These are phyloP conservation scores for Heritiera fomes DNA, from an alignment of 345 rosid species.

Conservation along the genomic window DNA sequence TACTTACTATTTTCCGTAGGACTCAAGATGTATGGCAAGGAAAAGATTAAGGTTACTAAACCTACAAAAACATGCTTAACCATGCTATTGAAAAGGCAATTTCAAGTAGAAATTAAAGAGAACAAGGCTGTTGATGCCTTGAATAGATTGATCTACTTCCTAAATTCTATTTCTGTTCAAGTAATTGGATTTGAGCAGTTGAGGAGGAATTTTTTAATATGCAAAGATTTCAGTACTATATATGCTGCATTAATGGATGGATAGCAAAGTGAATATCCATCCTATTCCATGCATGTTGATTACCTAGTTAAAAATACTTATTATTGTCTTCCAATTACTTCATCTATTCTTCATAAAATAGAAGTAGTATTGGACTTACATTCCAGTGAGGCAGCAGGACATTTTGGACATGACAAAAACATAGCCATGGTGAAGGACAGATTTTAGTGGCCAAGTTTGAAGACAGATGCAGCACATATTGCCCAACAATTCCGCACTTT, in stretches of 20 bases:
- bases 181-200: neutral
- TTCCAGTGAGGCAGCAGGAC: neutral
- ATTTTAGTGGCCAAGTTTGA: neutral
- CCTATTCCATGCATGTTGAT: neutral
- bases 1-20: neutral
- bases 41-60: neutral
- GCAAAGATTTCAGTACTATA: neutral
- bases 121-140: neutral
- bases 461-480: neutral
- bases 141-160: slow-evolving; percentile 4
- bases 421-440: neutral
- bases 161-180: neutral
- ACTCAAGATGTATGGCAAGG: neutral
- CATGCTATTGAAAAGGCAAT: neutral
- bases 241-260: neutral
- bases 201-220: neutral
- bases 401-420: neutral
- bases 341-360: neutral
- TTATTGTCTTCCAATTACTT: neutral
- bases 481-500: neutral
- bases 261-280: neutral
- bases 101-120: neutral
- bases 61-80: neutral
- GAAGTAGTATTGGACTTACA: neutral
- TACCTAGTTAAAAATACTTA: neutral